Evolutionary conservation across 441 rosid species (phyloP), one percentile per base, ranked within the genome.

Genomic region (Croton setiger): DNA sequence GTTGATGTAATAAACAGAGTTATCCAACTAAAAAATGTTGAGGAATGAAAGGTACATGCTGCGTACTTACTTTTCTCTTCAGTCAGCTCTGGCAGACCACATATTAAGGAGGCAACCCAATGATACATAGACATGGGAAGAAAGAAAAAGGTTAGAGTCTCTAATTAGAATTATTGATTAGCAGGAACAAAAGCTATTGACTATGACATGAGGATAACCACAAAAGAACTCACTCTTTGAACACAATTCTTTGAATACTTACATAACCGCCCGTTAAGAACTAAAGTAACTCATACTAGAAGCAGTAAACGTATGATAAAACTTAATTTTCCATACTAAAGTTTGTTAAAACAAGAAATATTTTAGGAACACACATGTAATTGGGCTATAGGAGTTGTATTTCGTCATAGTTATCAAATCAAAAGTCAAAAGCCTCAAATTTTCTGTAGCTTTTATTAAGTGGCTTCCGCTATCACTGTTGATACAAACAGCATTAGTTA

Each of bases 41-140:
- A 61, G 44, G 44, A 39, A 69, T 11, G 64, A 52, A 45, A 71
- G 49, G 57, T 12, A 55, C 53, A 63, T 64, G 73, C 66, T 72
- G 61, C 44, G 60, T 74, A 76, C 99, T 88, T 88, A 95, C 99
- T 90, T 84, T 77, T 81, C 71, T 95, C 99, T 84, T 88, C 88
- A 4, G 94, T 94, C 78, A 95, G 88, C 72, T 86, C 98, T 95
- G 96, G 96, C 82, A 74, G 76, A 51, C 76, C 84, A 75, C 23
- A 33, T 66, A 62, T 54, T 52, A 70, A 72, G 70, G 83, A 85
- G 77, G 85, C 82, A 76, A 61, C 56, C 73, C 76, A 71, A 64
- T 41, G 57, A 74, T 66, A 75, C 67, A 72, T 51, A 64, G 41
- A 69, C 52, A 76, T 75, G 58, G 73, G 71, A 60, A 36, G 39